Base-by-base conservation (phyloP, 2,329 filamentous ascomycete genomes). In the Ceratocystis harringtonii region DNA sequence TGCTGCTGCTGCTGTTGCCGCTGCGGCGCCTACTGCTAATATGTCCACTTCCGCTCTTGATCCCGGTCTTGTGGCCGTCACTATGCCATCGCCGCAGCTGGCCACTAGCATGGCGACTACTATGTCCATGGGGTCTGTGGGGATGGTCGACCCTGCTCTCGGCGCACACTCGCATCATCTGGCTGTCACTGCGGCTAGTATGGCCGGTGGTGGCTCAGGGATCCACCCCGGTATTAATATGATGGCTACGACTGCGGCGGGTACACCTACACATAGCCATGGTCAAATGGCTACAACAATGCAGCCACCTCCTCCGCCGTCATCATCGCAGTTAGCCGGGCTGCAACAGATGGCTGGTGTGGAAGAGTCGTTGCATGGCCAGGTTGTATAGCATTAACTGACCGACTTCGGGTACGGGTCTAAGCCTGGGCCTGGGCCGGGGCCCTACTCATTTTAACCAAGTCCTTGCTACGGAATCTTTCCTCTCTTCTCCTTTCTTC, bases 1-100 rank as follows among this genome's bases (percentile, higher is more conserved):
- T 7, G 61, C 48, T 28, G 25, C 61, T n/a, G 66, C 58, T 12
- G 41, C 66, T 10, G 61, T 62, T 28, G 25, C 61, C 12, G 66
- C 58, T 5, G 41, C 63, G 12, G 66, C 63, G 7, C 66, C 66
- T 2, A 67, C 66, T 41, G 66, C 66, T 17, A 65, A 65, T 19
- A 67, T 67, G 66, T 55, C 66, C 7, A 65, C 62, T 7, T 57
- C 66, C 7, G 48, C 66, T 15, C 63, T 67, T 5, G 66, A 67
- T 30, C 62, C 66, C 22, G 61, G 58, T n/a, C 57, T 67, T 41
- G 66, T 67, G n/a, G 62, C 62, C 0, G 66, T 48, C 30, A 62
- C 66, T 5, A 65, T 67, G 66, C 66, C 66, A 5, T 65, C 66
- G 12, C 62, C 66, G 8, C 62, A 58, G 25, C 65, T 67, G 57